Conservation (phyloP, 768 basidiomycete genomes). For the Phaffia tasmanica region DNA sequence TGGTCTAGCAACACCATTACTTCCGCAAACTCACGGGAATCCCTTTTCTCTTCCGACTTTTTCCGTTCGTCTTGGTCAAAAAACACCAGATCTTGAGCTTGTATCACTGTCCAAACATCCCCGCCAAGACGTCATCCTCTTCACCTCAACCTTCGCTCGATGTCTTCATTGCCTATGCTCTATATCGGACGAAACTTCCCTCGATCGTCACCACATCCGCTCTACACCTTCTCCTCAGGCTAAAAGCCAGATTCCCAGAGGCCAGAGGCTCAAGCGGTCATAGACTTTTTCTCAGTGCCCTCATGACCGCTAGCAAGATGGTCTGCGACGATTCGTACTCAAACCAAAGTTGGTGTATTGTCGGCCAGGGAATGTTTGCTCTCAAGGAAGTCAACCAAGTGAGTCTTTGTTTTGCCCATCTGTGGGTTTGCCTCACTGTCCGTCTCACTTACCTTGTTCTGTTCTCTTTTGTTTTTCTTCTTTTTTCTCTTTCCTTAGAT, state of each 20-base stretch:
- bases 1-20: too few species aligned
- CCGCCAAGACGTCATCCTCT: slow-evolving; percentile 31
- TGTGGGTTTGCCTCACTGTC: background rate
- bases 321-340: slow-evolving; percentile 90
- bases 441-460: too few species aligned
- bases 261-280: slow-evolving; percentile 83
- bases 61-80: too few species aligned
- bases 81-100: slow-evolving; percentile 54
- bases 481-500: too few species aligned
- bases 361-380: slow-evolving; percentile 74
- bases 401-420: too few species aligned
- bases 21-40: too few species aligned
- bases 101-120: slow-evolving; percentile 74
- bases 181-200: slow-evolving; percentile 54
- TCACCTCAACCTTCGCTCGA: slow-evolving; percentile 26
- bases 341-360: slow-evolving; percentile 84
- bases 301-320: slow-evolving; percentile 40
- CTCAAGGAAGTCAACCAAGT: slow-evolving; percentile 79
- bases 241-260: slow-evolving; percentile 85
- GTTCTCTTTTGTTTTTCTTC: slow-evolving; percentile 45
- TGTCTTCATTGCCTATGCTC: slow-evolving; percentile 27
- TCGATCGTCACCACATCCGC: slow-evolving; percentile 56
- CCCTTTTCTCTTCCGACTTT: too few species aligned
- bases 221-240: slow-evolving; percentile 62
- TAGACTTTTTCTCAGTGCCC: slow-evolving; percentile 42